phyloP scores from a whole-genome alignment of 2,329 filamentous ascomycete species.

The Thyridium curvatum region DNA sequence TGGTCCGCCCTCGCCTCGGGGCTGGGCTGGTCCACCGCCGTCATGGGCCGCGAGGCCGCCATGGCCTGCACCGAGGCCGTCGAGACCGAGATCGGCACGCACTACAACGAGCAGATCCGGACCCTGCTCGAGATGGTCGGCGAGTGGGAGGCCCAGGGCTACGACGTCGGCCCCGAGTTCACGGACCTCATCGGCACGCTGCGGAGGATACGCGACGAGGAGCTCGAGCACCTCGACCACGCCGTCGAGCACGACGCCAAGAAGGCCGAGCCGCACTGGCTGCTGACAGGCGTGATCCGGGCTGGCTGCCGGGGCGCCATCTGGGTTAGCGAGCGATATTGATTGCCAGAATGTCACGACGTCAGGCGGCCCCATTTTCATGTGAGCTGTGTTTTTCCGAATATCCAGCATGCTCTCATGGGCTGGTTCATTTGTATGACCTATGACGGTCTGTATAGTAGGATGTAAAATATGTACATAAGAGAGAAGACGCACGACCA shows the following conservation, averaged over 20 bases:
- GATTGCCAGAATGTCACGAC: no score
- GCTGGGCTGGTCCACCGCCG: conserved; percentile 82
- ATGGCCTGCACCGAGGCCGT: conserved; percentile 99
- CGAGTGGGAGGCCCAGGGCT: conserved; percentile 68
- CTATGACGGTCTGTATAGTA: no score
- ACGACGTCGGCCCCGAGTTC: conserved; percentile 75
- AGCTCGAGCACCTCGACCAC: conserved; percentile 93
- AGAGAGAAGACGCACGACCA: no score
- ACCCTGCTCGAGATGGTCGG: conserved; percentile 74
- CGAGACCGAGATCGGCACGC: conserved; percentile 93
- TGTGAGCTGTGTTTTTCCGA: no score
- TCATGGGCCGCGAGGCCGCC: conserved; percentile 85
- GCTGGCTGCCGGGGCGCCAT: conserved; percentile 90
- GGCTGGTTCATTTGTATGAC: no score
- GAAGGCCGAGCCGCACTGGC: conserved; percentile 81
- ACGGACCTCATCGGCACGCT: conserved; percentile 65
- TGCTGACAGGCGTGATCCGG: conserved; percentile 80
- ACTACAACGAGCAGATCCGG: conserved; percentile 91
- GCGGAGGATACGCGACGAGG: conserved; percentile 84
- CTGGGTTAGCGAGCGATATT: conserved; percentile 68
- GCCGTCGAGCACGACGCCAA: conserved; percentile 91
- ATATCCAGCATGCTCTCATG: no score
- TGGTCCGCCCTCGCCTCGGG: conserved; percentile 78
- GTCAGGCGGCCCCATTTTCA: no score
- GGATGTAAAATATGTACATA: no score